Percentiles rank a stretch among this genome's conserved stretches.
Evolutionary conservation across 177 flowering plant genomes (phyloP).

Genomic region (Vitis hybrid): DNA sequence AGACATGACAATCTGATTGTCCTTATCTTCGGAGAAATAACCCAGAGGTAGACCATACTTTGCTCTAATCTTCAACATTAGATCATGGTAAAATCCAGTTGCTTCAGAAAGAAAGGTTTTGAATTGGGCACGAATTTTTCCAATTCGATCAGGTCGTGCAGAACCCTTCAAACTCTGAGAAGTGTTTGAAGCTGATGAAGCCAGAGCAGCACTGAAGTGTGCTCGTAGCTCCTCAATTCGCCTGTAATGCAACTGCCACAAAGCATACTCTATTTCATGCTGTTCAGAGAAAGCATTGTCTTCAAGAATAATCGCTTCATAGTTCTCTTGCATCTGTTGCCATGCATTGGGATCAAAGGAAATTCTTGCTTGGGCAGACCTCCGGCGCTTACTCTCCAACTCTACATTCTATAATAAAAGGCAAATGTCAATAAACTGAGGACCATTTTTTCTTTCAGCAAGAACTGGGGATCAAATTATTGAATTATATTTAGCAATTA

Average conservation of each 20-base stretch:
- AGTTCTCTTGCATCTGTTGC: slow-evolving; percentile 93
- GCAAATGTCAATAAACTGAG: background rate
- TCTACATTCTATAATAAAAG: slow-evolving; percentile 57
- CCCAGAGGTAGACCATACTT: slow-evolving; percentile 90
- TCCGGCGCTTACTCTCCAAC: slow-evolving; percentile 70
- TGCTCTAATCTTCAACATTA: slow-evolving; percentile 79
- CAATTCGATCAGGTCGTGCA: slow-evolving; percentile 57
- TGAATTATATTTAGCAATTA: too few relatives aligned
- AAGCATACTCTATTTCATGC: slow-evolving; percentile 74
- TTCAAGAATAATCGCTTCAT: slow-evolving; percentile 83
- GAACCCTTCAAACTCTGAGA: slow-evolving; percentile 62
- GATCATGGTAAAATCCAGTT: slow-evolving; percentile 95
- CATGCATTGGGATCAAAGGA: slow-evolving; percentile 88
- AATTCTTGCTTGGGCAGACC: slow-evolving; percentile 67
- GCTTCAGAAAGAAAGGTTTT: slow-evolving; percentile 93
- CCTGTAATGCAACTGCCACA: slow-evolving; percentile 92
- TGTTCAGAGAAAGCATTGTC: slow-evolving; percentile 84
- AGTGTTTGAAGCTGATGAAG: slow-evolving; percentile 42
- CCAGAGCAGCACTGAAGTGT: slow-evolving; percentile 54
- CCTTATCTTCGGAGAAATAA: slow-evolving; percentile 71
- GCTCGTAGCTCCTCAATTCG: slow-evolving; percentile 83
- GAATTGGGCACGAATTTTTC: slow-evolving; percentile 73
- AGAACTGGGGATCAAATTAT: too few relatives aligned
- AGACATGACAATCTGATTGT: slow-evolving; percentile 41
- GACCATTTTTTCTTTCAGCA: background rate